Evolutionary conservation across 257 asterid species (phyloP).

Genomic region (Lycium ferocissimum): DNA sequence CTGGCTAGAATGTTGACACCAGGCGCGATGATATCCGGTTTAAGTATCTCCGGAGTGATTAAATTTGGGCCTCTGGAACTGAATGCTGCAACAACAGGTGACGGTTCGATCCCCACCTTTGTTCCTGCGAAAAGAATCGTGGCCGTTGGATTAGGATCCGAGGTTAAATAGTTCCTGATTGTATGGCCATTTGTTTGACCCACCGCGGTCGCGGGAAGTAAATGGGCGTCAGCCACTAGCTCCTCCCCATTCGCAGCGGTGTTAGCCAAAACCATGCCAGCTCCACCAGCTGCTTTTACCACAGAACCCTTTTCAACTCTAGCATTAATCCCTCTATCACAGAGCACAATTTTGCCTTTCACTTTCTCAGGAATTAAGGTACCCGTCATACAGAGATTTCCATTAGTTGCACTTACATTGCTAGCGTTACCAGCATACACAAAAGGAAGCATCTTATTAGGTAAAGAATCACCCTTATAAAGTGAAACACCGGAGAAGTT

Average conservation of each 20-base stretch:
- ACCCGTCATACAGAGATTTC: conserved; percentile 79
- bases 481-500: conserved; percentile 79
- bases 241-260: conserved; percentile 77
- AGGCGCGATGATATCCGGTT: conserved; percentile 79
- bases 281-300: conserved; percentile 70
- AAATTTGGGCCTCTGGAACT: conserved; percentile 81
- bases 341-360: conserved; percentile 66
- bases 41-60: conserved; percentile 58
- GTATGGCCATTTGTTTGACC: conserved; percentile 56
- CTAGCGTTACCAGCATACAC: conserved; percentile 83
- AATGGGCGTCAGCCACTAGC: conserved; percentile 79
- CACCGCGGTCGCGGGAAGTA: conserved; percentile 68
- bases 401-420: conserved; percentile 53
- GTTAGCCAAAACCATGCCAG: conserved; percentile 68
- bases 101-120: conserved; percentile 64
- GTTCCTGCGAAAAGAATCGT: conserved; percentile 66
- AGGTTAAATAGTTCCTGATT: conserved; percentile 46
- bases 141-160: conserved; percentile 59
- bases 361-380: conserved; percentile 65
- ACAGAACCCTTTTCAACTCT: conserved; percentile 72
- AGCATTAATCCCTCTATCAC: conserved; percentile 71
- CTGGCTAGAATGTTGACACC: conserved; percentile 82
- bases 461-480: conserved; percentile 47
- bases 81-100: conserved; percentile 79
- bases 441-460: conserved; percentile 60